Percentiles rank a stretch among this genome's conserved stretches.
phyloP scores from a whole-genome alignment of 352 stramenopile genomes.

The Phytophthora syringae region DNA sequence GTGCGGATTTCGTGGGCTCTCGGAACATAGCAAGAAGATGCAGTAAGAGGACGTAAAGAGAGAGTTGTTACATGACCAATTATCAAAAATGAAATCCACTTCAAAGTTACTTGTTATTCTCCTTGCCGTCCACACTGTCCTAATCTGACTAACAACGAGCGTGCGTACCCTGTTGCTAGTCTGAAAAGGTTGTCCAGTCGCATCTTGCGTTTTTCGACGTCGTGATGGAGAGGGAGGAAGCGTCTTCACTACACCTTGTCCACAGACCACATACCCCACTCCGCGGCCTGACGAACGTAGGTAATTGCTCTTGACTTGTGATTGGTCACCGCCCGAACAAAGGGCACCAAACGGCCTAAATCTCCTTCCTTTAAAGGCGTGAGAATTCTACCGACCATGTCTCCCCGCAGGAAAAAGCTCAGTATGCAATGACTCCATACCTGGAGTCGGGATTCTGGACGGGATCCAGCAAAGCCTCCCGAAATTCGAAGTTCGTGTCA shows the following conservation, averaged over 20 bases:
- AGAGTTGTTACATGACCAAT: too few species aligned
- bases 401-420: not conserved
- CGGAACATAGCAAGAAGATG: too few species aligned
- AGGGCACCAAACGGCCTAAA: not conserved
- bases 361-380: not conserved
- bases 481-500: not conserved
- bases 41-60: too few species aligned
- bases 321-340: not conserved
- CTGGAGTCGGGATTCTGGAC: not conserved
- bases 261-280: too few species aligned
- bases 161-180: not conserved
- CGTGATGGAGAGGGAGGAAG: not conserved
- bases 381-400: not conserved
- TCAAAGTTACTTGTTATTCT: not conserved
- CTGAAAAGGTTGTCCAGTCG: not conserved
- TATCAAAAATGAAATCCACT: too few species aligned
- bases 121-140: not conserved
- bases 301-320: not conserved
- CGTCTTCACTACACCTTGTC: not conserved
- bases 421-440: not conserved
- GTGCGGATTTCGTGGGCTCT: too few species aligned
- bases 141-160: not conserved
- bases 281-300: too few species aligned
- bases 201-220: not conserved
- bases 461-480: too few species aligned